These are phyloP conservation scores for Periconia digitata DNA, from an alignment of 2,329 filamentous ascomycete genomes.

Conservation along the genomic window DNA sequence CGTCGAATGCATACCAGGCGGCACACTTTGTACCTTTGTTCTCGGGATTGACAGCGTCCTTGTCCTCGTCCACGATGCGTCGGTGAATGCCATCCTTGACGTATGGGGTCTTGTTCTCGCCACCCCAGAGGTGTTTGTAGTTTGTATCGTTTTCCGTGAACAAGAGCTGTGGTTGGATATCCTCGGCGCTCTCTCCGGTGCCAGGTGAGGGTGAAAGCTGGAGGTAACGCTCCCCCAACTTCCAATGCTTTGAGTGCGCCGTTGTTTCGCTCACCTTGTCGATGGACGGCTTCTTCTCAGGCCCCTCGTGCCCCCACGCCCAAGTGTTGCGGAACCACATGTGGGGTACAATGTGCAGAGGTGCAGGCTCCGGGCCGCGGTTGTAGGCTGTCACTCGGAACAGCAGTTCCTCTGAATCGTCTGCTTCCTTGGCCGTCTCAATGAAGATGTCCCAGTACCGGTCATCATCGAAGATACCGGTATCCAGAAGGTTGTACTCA, in stretches of 20 bases:
- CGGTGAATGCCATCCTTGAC: slow-evolving; percentile 96
- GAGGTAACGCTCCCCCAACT: slow-evolving; percentile 79
- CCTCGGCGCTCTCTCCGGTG: slow-evolving; percentile 73
- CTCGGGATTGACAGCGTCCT: slow-evolving; percentile 77
- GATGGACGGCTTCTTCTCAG: slow-evolving; percentile 79
- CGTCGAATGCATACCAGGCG: slow-evolving; percentile 90
- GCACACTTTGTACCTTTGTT: slow-evolving; percentile 83
- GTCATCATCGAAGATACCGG: slow-evolving; percentile 83
- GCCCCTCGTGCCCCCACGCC: slow-evolving; percentile 83
- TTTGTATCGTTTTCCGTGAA: slow-evolving; percentile 98
- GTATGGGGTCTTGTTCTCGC: slow-evolving; percentile 74
- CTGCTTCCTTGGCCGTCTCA: slow-evolving; percentile 90
- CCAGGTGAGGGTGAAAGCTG: slow-evolving; percentile 89
- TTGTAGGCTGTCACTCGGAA: slow-evolving; percentile 98
- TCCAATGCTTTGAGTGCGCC: slow-evolving; percentile 75
- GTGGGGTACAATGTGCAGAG: slow-evolving; percentile 90
- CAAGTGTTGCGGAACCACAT: slow-evolving; percentile 98
- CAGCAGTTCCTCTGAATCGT: slow-evolving; percentile 86
- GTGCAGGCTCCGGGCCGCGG: slow-evolving; percentile 84
- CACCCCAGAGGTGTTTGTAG: slow-evolving; percentile 72
- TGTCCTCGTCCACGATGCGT: slow-evolving; percentile 79
- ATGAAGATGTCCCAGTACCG: slow-evolving; percentile 97
- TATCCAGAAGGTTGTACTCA: slow-evolving; percentile 92
- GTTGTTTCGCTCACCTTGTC: slow-evolving; percentile 65
- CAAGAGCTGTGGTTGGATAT: slow-evolving; percentile 80